Base-by-base conservation (phyloP, 1,284 basidiomycete species). In the Boletus hoseneyae region DNA sequence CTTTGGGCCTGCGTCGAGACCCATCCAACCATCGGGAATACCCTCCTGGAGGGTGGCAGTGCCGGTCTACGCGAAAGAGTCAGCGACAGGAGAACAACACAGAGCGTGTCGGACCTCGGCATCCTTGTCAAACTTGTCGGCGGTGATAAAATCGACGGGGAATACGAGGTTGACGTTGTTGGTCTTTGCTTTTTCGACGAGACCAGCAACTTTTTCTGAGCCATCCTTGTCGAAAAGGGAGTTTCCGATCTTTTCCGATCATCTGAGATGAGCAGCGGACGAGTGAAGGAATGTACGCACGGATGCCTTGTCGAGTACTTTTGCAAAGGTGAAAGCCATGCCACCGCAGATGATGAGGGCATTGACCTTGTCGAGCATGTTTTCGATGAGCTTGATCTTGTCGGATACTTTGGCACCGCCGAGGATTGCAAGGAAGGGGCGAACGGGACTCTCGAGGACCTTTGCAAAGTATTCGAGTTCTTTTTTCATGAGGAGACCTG, bases 291-390 rank as follows among this genome's bases (percentile, higher is more conserved):
- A 11, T 19, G 1, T 41, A 68, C 79, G 59, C 61, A 90, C 90
- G 42, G 83, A 65, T 52, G 96, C 80, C 58, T 83, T 79, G 55
- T 97, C 80, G 47, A 97, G 78, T 7, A 86, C 90, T 79, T 98
- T 99, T 76, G 97, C 96, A 81, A 99, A 99, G 55, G 96, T 99
- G 75, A 97, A 99, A 42, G 93, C 92, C 96, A 99, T 99, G 42
- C 96, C 96, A 67, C 97, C 97, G 62, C 93, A 92, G 63, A 99
- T 92, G 73, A 99, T 98, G 59, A 99, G 77, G 47, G 89, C 91
- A 76, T 99, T 79, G 72, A 99, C 91, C 83, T 98, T 97, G 78
- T 98, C 95, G 57, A 99, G 81, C 90, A 99, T 91, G 77, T 97
- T 97, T 67, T 99, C 96, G 68, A 99, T 99, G 53, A 99, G 79